A percentile compares a stretch with the other conserved stretches of the same genome.
Evolutionary conservation across 768 basidiomycete species (phyloP).

Genomic region (Phaffia australis): DNA sequence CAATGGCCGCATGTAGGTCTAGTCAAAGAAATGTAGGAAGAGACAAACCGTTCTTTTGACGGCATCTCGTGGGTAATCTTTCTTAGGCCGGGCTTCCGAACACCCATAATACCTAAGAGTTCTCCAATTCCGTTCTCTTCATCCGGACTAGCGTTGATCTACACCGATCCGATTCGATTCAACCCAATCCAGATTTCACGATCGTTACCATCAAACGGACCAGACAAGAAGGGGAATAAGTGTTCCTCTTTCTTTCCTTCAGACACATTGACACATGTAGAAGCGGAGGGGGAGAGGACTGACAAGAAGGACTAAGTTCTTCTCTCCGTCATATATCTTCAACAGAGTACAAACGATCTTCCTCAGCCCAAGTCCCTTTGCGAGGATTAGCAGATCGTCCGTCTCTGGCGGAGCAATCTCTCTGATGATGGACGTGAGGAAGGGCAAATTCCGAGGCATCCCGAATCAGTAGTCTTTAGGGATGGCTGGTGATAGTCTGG

Average conservation of each 20-base stretch:
- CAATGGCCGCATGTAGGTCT: slow-evolving; percentile 10
- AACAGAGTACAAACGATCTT: slow-evolving; percentile 72
- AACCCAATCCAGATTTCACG: background rate
- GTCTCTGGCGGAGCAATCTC: slow-evolving; percentile 38
- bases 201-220: background rate
- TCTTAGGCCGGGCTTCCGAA: slow-evolving; percentile 70
- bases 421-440: slow-evolving; percentile 33
- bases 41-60: slow-evolving; percentile 62
- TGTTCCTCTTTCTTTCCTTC: slow-evolving; percentile 43
- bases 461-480: too few relatives aligned
- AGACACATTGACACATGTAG: background rate
- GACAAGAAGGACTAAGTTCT: slow-evolving; percentile 65
- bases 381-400: slow-evolving; percentile 53
- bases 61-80: slow-evolving; percentile 72
- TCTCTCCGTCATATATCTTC: slow-evolving; percentile 81
- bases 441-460: background rate
- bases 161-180: too few relatives aligned
- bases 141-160: slow-evolving; percentile 47
- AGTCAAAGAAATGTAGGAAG: slow-evolving; percentile 3
- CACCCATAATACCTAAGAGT: slow-evolving; percentile 84
- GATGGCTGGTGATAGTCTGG: too few relatives aligned
- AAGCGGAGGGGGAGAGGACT: slow-evolving; percentile 39
- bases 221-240: background rate
- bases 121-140: slow-evolving; percentile 88
- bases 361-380: slow-evolving; percentile 80